Evolutionary conservation across 2,329 filamentous ascomycete genomes (phyloP), one percentile per base, ranked within the genome.

Genomic region (Verticillium nonalfalfae): DNA sequence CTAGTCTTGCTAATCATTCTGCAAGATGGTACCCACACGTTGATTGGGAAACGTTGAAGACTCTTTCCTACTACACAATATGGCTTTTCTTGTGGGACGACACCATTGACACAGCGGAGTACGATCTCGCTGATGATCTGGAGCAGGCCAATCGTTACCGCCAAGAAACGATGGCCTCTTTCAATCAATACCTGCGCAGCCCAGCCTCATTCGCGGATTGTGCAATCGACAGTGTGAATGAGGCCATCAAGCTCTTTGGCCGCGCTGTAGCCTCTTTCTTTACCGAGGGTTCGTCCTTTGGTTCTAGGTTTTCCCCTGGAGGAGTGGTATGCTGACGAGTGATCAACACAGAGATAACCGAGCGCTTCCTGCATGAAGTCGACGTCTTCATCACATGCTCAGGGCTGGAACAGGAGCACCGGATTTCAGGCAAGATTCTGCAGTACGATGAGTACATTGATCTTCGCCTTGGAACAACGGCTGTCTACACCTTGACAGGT

Each of bases 71-170:
- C 40, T 72, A 66, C 50, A 66, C 64, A 18, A 63, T 67, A 38
- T 74, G 72, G 72, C 52, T 74, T 15, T 63, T 74, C 15, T 71
- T 70, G 60, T 74, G 72, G 72, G 72, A 74, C 26, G 72, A 74
- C 50, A 66, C 66, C 15, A 67, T 73, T 11, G 72, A 74, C 59
- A 65, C 67, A 15, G 67, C 67, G 52, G 70, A 72, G 63, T 64
- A 66, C 15, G 68, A 69, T 35, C 57, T 74, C 57, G 67, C 68
- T 54, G 62, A 55, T 5, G 67, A 74, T 56, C 68, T 71, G 39
- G 60, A 60, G 5, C 50, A 58, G 1, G 72, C 71, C 7, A 66
- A 73, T 56, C 58, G 52, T 3, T 70, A 67, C 68, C 68, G 72
- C 45, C 33, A 26, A 4, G 62, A 61, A 57, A 72, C 72, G 4